Evolutionary conservation across 495 filamentous ascomycete species (phyloP), one percentile per base, ranked within the genome.

Genomic region (Talaromyces proteolyticus): DNA sequence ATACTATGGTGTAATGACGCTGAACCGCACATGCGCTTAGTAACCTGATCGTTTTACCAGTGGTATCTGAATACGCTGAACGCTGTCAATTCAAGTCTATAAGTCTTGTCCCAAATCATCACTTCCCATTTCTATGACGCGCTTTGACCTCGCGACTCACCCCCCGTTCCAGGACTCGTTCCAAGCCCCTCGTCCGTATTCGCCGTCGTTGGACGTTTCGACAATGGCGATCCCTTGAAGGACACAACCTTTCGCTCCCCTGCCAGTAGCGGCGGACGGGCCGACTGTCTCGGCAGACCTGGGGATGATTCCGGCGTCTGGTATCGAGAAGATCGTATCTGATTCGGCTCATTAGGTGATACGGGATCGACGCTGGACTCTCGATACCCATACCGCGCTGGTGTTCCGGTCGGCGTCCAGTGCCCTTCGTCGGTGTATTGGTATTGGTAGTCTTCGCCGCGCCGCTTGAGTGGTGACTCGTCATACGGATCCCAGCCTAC

Each of bases 401-500:
- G 47, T 25, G 47, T 49, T 21, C 47, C 47, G 4, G 47, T 49
- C 1, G 47, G 47, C 12, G 47, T 49, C 47, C 47, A 49, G 11
- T 49, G 47, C 2, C 37, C 47, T 5, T 49, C 47, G 36, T 49
- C 21, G 14, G 21, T 49, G 21, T 49, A 47, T 10, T 44, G 57
- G 47, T 79, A 74, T 40, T 81, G 77, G 48, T 84, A 81, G 23
- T 84, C 80, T 54, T 85, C 81, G 14, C 81, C 78, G 19, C 79
- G 67, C 26, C 73, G 68, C 57, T 87, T 87, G 43, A 86, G 67
- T 2, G 83, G 83, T 46, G 80, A 84, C 55, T 87, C 83, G 48
- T 86, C 80, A 61, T 87, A 93, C 0, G 88, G 88, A 64, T 93
- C 92, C 74, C 95, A 97, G 1, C 92, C 92, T n/a, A 97, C 86